Evolutionary conservation across 116 monocot species (phyloP), one percentile per base, ranked within the genome.

Genomic region (Iris pallida): DNA sequence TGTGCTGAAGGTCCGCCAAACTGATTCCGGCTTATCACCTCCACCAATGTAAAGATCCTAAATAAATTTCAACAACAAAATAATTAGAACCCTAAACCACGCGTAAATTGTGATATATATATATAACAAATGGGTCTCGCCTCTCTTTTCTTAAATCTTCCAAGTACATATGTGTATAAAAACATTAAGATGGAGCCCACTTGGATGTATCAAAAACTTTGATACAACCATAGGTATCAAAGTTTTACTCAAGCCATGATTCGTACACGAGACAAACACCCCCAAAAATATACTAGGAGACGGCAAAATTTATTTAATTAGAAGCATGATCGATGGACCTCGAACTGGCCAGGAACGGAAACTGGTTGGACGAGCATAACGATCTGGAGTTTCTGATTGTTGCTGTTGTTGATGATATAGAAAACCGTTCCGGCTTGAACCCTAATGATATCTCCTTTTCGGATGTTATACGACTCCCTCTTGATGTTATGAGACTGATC

Each of bases 1-100:
- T 4, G 16, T 68, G 79, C 87, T 90, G 70, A 90, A 90, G 79
- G 60, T 68, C 0, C 47, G 49, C 48, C 63, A 72, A 15, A 78
- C 70, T 0, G 77, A 75, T 67, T 84, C 77, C 0, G 84, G 81
- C 47, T 79, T 60, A 41, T 59, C 40, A 0, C 87, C 77, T 1
- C 84, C 84, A 2, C 60, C 84, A 4, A 42, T 82, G 47, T 68
- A 74, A 63, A 81, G 87, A 19, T 63, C 71, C 89, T 88, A 47
- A 20, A 42, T 7, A 10, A 0, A 42, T 0, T 13, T 42, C 2
- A 4, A 14, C 4, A 6, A 43, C 8, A 10, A 5, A 59, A 30
- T 30, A 30, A 3, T 30, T 30, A 30, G 30, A 30, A 3, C 30
- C 30, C 30, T 30, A 30, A n/a, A n/a, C n/a, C n/a, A n/a, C n/a